Evolutionary conservation across 225 moss, liverwort and hornwort species (phyloP), one percentile per base, ranked within the genome.

Genomic region (Climacium dendroides): DNA sequence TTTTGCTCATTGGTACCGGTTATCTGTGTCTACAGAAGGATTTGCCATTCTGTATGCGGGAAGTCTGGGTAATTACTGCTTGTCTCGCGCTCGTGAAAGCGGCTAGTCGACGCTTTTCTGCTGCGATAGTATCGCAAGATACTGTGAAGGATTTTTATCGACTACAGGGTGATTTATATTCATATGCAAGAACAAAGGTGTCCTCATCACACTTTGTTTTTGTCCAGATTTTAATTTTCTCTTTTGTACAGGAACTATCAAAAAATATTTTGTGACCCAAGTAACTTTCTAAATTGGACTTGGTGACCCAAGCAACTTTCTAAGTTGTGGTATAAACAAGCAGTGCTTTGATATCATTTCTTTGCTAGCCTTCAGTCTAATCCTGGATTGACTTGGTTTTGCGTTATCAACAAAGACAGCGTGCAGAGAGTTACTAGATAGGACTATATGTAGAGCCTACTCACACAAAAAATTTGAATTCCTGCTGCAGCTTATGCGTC

Each of bases 141-240:
- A 95, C 93, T 87, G 95, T 95, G 74, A 97, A 99, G 83, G 97
- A 99, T 84, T 99, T 99, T 89, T 96, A 96, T 90, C 94, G 99
- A 63, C 94, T 99, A n/a, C 95, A 96, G 90, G 99, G 93, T 85
- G 99, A 99, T 91, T 91, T 99, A 85, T 96, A 95, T 80, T 97
- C 95, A 64, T 96, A 99, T 88, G 99, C 99, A 78, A 93, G 99
- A 78, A 96, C 99, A 59, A 99, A 99, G 96, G 98, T 98, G 52
- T 26, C 62, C 47, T 81, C 76, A 83, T 84, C 72, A 78, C 86
- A 50, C 58, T 78, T 78, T 75, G 25, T 62, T 88, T 41, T 66
- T 61, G 32, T 89, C 50, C 32, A 74, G 55, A n/a, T 82, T 50
- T 87, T 43, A 62, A 64, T 26, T 61, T 74, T 73, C 29, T 58